These are phyloP conservation scores for Aspergillus chevalieri DNA, from an alignment of 2,329 filamentous ascomycete species.

Conservation along the genomic window DNA sequence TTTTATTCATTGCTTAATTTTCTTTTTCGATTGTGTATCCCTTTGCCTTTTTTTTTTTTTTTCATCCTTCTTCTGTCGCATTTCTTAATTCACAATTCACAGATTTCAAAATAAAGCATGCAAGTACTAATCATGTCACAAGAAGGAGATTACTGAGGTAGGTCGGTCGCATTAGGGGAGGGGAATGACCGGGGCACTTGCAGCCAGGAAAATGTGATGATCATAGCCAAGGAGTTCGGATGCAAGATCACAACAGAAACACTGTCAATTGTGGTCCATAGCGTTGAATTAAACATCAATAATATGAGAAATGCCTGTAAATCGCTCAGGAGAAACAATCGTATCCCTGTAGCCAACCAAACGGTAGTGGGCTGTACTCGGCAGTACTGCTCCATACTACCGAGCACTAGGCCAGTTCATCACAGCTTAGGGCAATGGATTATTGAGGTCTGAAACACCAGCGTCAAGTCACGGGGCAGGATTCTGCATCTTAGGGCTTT, in stretches of 20 bases:
- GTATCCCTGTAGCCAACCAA: neutral
- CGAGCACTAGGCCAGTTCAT: neutral
- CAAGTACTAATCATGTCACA: neutral
- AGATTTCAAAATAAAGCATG: too few species aligned
- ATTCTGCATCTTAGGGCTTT: neutral
- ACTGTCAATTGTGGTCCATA: neutral
- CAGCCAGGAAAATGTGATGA: neutral
- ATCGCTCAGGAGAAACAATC: too few species aligned
- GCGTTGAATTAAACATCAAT: neutral
- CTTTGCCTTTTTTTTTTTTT: neutral
- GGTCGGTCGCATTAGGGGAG: too few species aligned
- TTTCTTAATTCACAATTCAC: neutral
- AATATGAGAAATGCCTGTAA: neutral
- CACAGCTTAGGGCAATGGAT: neutral
- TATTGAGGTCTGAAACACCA: conserved; percentile 1
- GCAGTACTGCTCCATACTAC: neutral
- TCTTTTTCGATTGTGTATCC: neutral
- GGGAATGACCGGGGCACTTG: too few species aligned
- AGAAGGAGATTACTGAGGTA: too few species aligned
- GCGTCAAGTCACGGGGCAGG: neutral
- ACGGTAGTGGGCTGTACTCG: neutral
- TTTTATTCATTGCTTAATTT: neutral
- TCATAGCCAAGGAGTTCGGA: neutral
- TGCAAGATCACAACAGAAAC: neutral
- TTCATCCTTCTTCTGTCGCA: neutral